phyloP scores from a whole-genome alignment of 371 early-diverging fungal species.

The Scutellospora calospora region DNA sequence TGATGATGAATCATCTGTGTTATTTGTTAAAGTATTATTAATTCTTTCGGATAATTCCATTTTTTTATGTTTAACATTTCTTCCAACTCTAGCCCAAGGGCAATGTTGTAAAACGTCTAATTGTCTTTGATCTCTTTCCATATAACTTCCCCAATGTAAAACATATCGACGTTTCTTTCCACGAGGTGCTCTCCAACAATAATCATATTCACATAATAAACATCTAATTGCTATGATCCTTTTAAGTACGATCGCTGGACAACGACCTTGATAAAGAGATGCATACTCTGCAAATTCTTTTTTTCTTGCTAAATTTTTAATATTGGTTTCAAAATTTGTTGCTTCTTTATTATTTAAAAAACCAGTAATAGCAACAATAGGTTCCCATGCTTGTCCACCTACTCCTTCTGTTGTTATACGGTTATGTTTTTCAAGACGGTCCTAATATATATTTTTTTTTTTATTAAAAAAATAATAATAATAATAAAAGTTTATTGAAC shows the following conservation, averaged over 20 bases:
- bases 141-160: conserved; percentile 38
- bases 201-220: conserved; percentile 40
- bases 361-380: conserved; percentile 39
- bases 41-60: conserved; percentile 21
- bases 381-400: not conserved
- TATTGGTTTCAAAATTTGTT: conserved; percentile 24
- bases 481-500: too few species aligned
- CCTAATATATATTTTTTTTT: not conserved
- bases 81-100: conserved; percentile 39
- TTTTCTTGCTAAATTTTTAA: conserved; percentile 19
- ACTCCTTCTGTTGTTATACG: not conserved
- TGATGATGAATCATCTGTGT: not conserved
- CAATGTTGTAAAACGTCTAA: conserved; percentile 12
- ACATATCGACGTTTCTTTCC: conserved; percentile 36
- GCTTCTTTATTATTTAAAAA: conserved; percentile 37
- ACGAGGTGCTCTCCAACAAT: conserved; percentile 22
- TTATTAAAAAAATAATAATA: too few species aligned
- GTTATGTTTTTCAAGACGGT: conserved; percentile 27
- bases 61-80: conserved; percentile 26
- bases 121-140: conserved; percentile 25
- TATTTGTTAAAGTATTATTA: not conserved
- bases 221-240: conserved; percentile 36
- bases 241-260: conserved; percentile 33
- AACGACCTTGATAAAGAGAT: conserved; percentile 16
- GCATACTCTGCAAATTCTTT: conserved; percentile 41